Base-by-base conservation (phyloP, 1,139 yeast genomes). In the Wickerhamomyces sp. region DNA sequence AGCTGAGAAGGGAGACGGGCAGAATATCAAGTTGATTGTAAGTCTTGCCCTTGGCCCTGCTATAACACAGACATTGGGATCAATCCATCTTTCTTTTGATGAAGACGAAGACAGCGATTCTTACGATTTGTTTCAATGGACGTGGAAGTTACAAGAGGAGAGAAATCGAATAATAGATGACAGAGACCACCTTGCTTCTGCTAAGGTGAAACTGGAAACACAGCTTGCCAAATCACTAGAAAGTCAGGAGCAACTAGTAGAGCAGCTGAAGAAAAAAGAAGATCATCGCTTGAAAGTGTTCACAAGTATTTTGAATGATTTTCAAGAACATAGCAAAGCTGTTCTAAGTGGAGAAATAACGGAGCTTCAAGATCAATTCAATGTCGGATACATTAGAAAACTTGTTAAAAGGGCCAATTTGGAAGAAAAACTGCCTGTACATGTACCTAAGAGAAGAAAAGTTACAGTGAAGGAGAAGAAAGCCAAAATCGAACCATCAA, bases 251-350 rank as follows among this genome's bases (percentile, higher is more conserved):
- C 46, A 45, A 2, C 37, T 59, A 33, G 37, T 56, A 2, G 36
- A 40, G 8, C 42, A 43, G 13, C 27, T 42, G 28, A 24, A 31
- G 19, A 24, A 14, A 7, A 44, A 49, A 32, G 44, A 48, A 28
- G 15, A 32, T 7, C 35, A 22, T 13, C 46, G 46, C 14, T 16
- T 51, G 33, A 40, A 38, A 45, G 39, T 59, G 1, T 48, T 57
- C 22, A 46, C 61, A 0, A 48, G 45, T 13, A 36, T 62, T 9
- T 25, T 62, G 15, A 59, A 60, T 29, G 52, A 52, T 10, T 49
- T 60, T 36, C 58, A 58, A 33, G 40, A 33, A 2, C 49, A 52
- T 33, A 47, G 55, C 31, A 28, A 36, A n/a, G 41, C 41, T 18
- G 34, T 54, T 2, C 18, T 42, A 26, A 36, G 30, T 3, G 54